Evolutionary conservation across 2,329 filamentous ascomycete species (phyloP).

Genomic region (Sordariomycetes sp.): DNA sequence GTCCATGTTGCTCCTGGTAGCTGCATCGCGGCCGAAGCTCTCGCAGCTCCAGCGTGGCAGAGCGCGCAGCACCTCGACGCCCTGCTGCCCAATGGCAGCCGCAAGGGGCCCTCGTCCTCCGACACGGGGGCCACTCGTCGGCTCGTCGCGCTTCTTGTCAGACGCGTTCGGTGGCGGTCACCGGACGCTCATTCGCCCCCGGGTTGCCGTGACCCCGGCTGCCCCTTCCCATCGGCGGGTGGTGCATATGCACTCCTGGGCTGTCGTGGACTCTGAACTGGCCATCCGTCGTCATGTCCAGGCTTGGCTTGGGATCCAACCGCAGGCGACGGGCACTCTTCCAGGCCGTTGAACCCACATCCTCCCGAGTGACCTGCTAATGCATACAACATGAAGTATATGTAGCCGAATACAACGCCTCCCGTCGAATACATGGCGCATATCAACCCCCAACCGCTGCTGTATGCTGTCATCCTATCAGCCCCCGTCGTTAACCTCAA

Average conservation of each 20-base stretch:
- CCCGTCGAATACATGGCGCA: background rate
- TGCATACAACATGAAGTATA: too few relatives aligned
- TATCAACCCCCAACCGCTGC: background rate
- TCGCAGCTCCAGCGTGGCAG: background rate
- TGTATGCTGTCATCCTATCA: background rate
- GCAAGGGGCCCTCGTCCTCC: background rate
- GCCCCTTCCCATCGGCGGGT: background rate
- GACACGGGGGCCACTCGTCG: background rate
- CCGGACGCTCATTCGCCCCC: background rate
- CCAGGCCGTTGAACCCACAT: background rate
- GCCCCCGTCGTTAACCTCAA: background rate
- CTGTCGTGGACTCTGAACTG: conserved; percentile 2
- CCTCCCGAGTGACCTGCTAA: background rate
- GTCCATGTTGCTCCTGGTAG: background rate
- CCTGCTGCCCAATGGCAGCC: background rate
- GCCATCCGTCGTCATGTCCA: background rate
- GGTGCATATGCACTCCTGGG: conserved; percentile 6
- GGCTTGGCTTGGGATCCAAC: background rate
- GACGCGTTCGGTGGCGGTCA: background rate
- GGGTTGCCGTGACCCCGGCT: background rate
- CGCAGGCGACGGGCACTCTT: background rate
- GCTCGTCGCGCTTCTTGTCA: background rate
- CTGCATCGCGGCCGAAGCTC: background rate
- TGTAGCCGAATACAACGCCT: background rate
- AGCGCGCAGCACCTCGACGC: background rate